Percentiles rank a stretch among this genome's conserved stretches.
Evolutionary conservation across 345 rosid genomes (phyloP).

Genomic region (Pistacia integerrima): DNA sequence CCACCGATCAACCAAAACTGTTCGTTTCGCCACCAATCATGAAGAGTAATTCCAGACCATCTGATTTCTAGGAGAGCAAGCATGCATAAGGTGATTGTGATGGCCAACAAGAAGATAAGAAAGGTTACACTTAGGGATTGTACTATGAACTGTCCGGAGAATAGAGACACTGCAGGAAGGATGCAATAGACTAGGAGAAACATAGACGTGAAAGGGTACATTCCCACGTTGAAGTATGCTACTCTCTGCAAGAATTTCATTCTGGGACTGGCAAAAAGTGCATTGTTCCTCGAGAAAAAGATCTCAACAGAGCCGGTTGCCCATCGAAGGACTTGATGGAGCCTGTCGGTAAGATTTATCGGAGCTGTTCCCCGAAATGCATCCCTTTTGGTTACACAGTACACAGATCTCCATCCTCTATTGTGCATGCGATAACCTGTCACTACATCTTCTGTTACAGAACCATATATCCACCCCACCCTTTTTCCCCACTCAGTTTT

Average conservation of each 20-base stretch:
- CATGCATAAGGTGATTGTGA: conserved; percentile 61
- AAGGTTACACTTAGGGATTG: conserved; percentile 57
- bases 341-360: conserved; percentile 70
- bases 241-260: conserved; percentile 75
- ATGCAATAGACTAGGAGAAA: conserved; percentile 76
- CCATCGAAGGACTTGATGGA: conserved; percentile 88
- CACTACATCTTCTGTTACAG: conserved; percentile 83
- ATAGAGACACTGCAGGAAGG: conserved; percentile 69
- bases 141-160: conserved; percentile 77
- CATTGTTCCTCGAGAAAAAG: conserved; percentile 77
- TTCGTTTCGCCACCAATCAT: conserved; percentile 90
- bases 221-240: conserved; percentile 73
- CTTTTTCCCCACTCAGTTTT: conserved; percentile 81
- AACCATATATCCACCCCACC: conserved; percentile 88
- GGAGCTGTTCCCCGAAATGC: conserved; percentile 84
- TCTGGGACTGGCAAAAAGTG: conserved; percentile 53
- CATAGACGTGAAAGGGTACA: conserved; percentile 80
- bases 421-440: conserved; percentile 85
- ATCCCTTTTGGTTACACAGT: conserved; percentile 76
- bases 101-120: conserved; percentile 53
- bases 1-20: conserved; percentile 89
- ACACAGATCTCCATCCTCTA: conserved; percentile 83
- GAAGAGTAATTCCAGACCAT: conserved; percentile 78
- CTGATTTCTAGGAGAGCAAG: conserved; percentile 71
- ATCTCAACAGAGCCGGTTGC: conserved; percentile 87